Conservation (phyloP, 2,329 filamentous ascomycete genomes). For the Thielaviopsis ethacetica region DNA sequence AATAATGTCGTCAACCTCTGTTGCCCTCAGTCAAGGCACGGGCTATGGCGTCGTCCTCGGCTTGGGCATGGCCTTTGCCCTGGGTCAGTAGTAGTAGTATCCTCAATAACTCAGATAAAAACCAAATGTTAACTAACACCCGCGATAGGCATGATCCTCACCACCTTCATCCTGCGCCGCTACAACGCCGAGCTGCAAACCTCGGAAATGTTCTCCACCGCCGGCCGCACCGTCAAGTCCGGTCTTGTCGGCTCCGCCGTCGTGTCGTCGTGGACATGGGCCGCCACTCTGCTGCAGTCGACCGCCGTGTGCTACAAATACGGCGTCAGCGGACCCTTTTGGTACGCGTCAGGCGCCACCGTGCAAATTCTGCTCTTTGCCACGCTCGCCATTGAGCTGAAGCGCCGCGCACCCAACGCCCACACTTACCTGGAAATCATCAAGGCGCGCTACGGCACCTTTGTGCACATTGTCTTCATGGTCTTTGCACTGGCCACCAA, state of each 20-base stretch:
- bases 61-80: constrained; percentile 43
- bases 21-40: constrained; percentile 24
- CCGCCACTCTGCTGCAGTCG: constrained; percentile 64
- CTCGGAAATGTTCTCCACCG: constrained; percentile 83
- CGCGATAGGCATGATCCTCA: constrained; percentile 38
- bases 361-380: constrained; percentile 84
- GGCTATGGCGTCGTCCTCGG: constrained; percentile 57
- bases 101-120: too few species aligned
- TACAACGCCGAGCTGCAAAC: constrained; percentile 58
- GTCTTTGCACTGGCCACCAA: constrained; percentile 72
- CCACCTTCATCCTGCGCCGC: constrained; percentile 53
- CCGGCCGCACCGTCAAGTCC: constrained; percentile 74
- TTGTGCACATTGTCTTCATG: constrained; percentile 63
- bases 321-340: constrained; percentile 44
- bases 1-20: neutral
- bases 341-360: constrained; percentile 54
- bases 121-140: too few species aligned
- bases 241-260: constrained; percentile 77
- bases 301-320: constrained; percentile 73
- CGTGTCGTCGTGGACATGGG: constrained; percentile 91
- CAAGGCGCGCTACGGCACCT: constrained; percentile 56
- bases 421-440: constrained; percentile 77
- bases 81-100: constrained; percentile 7
- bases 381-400: constrained; percentile 77
- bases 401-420: constrained; percentile 72